Evolutionary conservation across 1,284 basidiomycete genomes (phyloP).

Genomic region (Cystobasidiaceae sp.): DNA sequence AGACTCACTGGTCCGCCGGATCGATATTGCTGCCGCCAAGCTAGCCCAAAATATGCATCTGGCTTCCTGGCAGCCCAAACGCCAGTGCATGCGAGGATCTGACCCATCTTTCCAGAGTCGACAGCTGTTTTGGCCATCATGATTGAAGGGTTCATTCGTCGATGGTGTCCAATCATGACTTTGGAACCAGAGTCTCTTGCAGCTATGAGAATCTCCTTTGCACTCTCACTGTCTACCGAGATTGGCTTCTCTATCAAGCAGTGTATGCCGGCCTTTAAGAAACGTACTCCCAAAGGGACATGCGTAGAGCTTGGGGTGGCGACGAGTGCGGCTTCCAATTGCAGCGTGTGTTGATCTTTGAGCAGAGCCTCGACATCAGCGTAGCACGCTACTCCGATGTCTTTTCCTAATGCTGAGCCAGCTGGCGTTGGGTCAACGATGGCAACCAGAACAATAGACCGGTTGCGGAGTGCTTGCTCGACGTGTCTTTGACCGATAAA

Average conservation of each 20-base stretch:
- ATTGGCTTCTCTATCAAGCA: conserved; percentile 40
- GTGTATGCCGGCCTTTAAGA: conserved; percentile 34
- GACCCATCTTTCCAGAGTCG: conserved; percentile 32
- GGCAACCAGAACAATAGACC: conserved; percentile 19
- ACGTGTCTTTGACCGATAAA: conserved; percentile 38
- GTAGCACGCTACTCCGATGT: conserved; percentile 24
- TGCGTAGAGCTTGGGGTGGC: conserved; percentile 38
- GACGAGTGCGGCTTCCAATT: conserved; percentile 34
- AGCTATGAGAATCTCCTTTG: conserved; percentile 22
- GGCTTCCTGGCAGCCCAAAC: conserved; percentile 36
- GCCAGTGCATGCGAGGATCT: conserved; percentile 34
- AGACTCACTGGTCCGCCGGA: conserved; percentile 32
- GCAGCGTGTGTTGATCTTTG: neutral
- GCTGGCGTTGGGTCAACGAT: conserved; percentile 37
- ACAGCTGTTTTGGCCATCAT: conserved; percentile 31
- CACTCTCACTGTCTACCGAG: conserved; percentile 21
- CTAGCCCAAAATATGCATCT: conserved; percentile 26
- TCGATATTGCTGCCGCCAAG: conserved; percentile 23
- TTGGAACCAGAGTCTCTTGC: neutral
- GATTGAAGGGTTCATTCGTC: conserved; percentile 38
- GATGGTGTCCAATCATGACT: conserved; percentile 37
- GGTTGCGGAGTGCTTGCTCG: conserved; percentile 32
- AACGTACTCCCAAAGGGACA: conserved; percentile 32
- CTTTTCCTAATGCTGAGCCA: conserved; percentile 21
- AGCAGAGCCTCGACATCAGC: conserved; percentile 31